Percentiles rank a stretch among this genome's conserved stretches.
Conservation (phyloP, 2,329 filamentous ascomycete genomes). For the Trichoderma sp. region DNA sequence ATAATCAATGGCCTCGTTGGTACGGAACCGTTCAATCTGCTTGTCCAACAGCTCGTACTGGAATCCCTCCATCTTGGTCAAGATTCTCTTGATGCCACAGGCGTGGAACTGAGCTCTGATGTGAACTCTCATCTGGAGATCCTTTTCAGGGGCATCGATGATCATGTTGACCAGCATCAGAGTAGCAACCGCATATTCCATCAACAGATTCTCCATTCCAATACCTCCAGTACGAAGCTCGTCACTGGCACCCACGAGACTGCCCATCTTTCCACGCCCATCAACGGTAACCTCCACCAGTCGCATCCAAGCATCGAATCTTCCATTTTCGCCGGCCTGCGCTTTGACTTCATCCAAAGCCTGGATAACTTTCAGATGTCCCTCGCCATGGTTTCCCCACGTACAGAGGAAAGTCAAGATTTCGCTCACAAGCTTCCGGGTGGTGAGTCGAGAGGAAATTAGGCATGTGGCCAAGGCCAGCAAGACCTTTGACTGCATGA, state of each 20-base stretch:
- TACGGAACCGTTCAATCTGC: conserved; percentile 90
- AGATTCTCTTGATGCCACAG: conserved; percentile 90
- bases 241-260: conserved; percentile 92
- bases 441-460: conserved; percentile 85
- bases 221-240: conserved; percentile 95
- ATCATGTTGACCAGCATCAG: conserved; percentile 97
- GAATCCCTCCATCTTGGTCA: conserved; percentile 97
- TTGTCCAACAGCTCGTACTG: conserved; percentile 99
- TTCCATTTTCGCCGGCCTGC: conserved; percentile 86
- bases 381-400: conserved; percentile 81
- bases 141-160: conserved; percentile 85
- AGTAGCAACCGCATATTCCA: conserved; percentile 97
- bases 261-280: conserved; percentile 98
- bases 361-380: conserved; percentile 91
- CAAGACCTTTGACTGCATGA: conserved; percentile 87
- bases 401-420: conserved; percentile 95
- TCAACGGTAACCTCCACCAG: conserved; percentile 97
- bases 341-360: conserved; percentile 90
- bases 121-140: conserved; percentile 89
- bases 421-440: conserved; percentile 92
- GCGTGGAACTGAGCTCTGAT: conserved; percentile 95
- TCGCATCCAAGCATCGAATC: conserved; percentile 98
- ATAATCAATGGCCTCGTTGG: conserved; percentile 96
- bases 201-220: conserved; percentile 97
- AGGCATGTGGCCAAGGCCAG: conserved; percentile 85